Conservation (phyloP, 2,329 filamentous ascomycete species). For the Botrytis tulipae region DNA sequence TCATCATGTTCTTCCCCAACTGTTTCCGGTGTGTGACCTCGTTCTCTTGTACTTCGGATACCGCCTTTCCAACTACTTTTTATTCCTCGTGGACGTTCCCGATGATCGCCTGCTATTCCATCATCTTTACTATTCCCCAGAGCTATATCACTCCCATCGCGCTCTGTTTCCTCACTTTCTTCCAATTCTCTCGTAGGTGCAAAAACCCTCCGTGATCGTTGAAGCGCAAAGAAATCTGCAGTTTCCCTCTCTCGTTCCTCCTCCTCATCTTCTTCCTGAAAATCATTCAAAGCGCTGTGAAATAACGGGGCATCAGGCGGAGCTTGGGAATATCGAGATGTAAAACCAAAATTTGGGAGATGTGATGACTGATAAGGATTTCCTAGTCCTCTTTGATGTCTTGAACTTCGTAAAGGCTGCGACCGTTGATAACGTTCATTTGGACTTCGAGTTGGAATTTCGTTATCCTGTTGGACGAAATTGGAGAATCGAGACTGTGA, state of each 20-base stretch:
- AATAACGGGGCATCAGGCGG: constrained; percentile 87
- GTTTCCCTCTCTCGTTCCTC: constrained; percentile 87
- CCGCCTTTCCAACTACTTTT: constrained; percentile 63
- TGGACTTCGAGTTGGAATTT: constrained; percentile 38
- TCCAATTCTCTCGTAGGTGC: constrained; percentile 72
- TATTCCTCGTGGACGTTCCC: constrained; percentile 50
- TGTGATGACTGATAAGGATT: constrained; percentile 83
- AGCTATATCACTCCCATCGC: constrained; percentile 60
- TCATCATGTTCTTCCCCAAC: constrained; percentile 42
- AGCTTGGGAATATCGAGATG: constrained; percentile 67
- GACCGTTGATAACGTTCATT: constrained; percentile 36
- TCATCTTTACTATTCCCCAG: constrained; percentile 53
- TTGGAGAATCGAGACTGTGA: constrained; percentile 85
- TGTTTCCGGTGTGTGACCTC: constrained; percentile 32
- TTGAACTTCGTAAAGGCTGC: constrained; percentile 31
- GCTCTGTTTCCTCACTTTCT: constrained; percentile 81
- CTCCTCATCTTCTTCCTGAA: constrained; percentile 89
- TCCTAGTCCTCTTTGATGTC: constrained; percentile 44
- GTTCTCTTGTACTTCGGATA: constrained; percentile 34
- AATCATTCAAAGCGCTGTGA: constrained; percentile 85
- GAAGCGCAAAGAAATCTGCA: constrained; percentile 89
- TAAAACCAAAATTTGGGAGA: constrained; percentile 74
- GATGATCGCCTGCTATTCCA: constrained; percentile 46
- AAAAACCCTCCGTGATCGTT: constrained; percentile 85
- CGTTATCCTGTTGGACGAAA: constrained; percentile 59